Percentiles rank a stretch among this genome's conserved stretches.
Conservation (phyloP, 805 yeast genomes). For the Wickerhamiella kurtzmanii region DNA sequence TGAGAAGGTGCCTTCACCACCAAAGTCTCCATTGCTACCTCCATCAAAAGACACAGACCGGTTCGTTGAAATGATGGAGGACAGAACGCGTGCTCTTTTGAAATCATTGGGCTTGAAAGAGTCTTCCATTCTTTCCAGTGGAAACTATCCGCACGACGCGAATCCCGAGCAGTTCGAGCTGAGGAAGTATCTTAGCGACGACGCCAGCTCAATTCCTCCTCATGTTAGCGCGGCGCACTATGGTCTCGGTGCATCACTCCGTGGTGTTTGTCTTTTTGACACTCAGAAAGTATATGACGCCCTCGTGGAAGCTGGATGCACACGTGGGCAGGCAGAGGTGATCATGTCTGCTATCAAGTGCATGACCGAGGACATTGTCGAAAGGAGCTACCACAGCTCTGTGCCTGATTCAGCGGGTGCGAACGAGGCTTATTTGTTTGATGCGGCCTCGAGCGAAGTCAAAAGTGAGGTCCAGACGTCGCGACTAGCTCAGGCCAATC, state of each 20-base stretch:
- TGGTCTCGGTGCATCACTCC: not conserved
- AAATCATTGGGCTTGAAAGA: not conserved
- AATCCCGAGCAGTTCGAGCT: not conserved
- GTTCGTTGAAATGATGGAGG: constrained; percentile 16
- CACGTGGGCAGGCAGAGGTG: constrained; percentile 45
- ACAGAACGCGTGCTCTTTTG: constrained; percentile 14
- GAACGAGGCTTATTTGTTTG: constrained; percentile 76
- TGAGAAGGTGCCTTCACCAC: not conserved
- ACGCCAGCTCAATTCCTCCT: not conserved
- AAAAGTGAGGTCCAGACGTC: constrained; percentile 62
- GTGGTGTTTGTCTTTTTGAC: constrained; percentile 33
- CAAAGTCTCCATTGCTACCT: not conserved
- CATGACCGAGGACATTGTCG: constrained; percentile 25
- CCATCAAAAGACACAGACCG: constrained; percentile 7
- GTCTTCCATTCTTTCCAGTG: not conserved
- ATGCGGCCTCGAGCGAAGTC: constrained; percentile 83
- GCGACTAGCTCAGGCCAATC: constrained; percentile 56
- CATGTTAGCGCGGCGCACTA: too few relatives aligned
- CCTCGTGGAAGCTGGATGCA: constrained; percentile 44
- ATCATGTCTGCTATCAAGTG: constrained; percentile 35
- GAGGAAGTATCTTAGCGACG: not conserved
- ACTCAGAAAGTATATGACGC: constrained; percentile 47
- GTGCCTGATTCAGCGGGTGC: constrained; percentile 53
- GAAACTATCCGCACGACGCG: not conserved
- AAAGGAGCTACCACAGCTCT: constrained; percentile 24